phyloP scores from a whole-genome alignment of 208 protist genomes.

The Borovskyia barvae region DNA sequence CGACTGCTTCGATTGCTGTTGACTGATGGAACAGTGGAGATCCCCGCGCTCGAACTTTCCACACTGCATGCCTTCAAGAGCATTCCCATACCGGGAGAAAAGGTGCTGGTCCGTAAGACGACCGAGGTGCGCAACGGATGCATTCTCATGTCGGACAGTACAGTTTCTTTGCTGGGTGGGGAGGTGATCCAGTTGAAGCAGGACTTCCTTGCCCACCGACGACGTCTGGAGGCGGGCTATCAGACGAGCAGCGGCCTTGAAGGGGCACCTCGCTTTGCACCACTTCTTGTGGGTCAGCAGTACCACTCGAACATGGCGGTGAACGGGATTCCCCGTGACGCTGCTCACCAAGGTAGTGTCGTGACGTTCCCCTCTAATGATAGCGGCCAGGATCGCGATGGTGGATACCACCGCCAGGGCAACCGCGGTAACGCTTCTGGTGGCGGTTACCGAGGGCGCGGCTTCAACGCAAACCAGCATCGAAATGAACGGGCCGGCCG shows the following conservation, averaged over 20 bases:
- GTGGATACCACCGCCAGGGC: not conserved
- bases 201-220: slow-evolving; percentile 57
- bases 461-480: too few relatives aligned
- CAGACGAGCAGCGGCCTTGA: slow-evolving; percentile 55
- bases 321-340: not conserved
- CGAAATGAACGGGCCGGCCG: slow-evolving; percentile 8
- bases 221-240: slow-evolving; percentile 46
- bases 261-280: slow-evolving; percentile 69
- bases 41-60: slow-evolving; percentile 71
- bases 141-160: slow-evolving; percentile 70
- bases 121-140: slow-evolving; percentile 69
- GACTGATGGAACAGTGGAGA: slow-evolving; percentile 65
- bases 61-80: slow-evolving; percentile 55
- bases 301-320: slow-evolving; percentile 1
- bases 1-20: slow-evolving; percentile 70
- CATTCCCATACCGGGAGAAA: slow-evolving; percentile 77
- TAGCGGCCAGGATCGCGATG: not conserved
- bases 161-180: slow-evolving; percentile 52
- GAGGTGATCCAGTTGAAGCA: slow-evolving; percentile 72
- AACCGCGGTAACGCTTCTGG: slow-evolving; percentile 4
- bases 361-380: not conserved
- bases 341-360: not conserved
- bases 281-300: slow-evolving; percentile 44
- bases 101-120: slow-evolving; percentile 59
- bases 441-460: not conserved